Evolutionary conservation across 2,329 filamentous ascomycete species (phyloP), one percentile per base, ranked within the genome.

Genomic region (Rasamsonia emersonii): DNA sequence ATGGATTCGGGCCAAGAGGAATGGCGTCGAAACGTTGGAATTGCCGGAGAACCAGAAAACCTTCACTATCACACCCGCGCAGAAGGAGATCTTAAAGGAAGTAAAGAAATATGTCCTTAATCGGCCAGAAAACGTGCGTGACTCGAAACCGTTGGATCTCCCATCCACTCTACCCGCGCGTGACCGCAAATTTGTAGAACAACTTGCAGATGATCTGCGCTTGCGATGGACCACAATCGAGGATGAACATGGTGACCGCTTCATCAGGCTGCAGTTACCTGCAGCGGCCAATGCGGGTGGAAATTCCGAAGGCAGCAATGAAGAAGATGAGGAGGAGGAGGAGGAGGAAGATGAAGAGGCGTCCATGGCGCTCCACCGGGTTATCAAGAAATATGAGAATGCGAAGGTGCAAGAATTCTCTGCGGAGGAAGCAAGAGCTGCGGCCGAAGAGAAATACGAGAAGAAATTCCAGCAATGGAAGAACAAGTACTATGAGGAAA

Each of bases 401-500:
- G 91, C 91, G 14, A 77, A 83, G 49, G 76, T 94, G 15, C 70
- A 91, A 23, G 88, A 96, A 47, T 61, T 85, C 28, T 81, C 82
- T 2, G 65, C 79, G 1, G 83, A 86, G 43, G 82, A 94, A 49
- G 82, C 82, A 10, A 79, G 91, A 54, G 71, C 75, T 30, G 75
- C 80, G 11, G 82, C 89, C 58, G 76, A 93, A 46, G 73, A 80
- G 54, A 80, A 91, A 47, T 98, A 98, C 56, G 78, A 95, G 47
- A 68, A 83, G 44, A 94, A 93, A 53, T 96, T 96, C 53, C 68
- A 78, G 40, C 75, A 79, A 35, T 98, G 91, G 91, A 98, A 95
- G 65, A 80, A 93, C 57, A 79, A 83, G 39, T 94, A 98, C 61
- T 98, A 98, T 61, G 68, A 75, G 42, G 75, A 77, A 35, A 98